Percentiles rank a stretch among this genome's conserved stretches.
Evolutionary conservation across 1,284 basidiomycete species (phyloP).

Genomic region (Phylloboletellus chloephorus): DNA sequence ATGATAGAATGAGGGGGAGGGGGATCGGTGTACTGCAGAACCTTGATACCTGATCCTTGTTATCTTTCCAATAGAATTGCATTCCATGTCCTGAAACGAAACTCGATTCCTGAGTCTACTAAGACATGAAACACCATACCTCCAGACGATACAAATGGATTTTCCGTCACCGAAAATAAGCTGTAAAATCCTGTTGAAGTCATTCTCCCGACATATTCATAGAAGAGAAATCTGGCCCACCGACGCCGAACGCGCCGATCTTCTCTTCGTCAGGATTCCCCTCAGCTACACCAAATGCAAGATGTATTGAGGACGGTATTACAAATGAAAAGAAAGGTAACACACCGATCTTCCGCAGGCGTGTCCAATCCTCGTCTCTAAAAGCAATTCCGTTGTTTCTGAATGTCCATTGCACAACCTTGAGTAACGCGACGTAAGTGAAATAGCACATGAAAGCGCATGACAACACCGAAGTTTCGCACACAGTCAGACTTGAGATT

Average conservation of each 20-base stretch:
- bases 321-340: not conserved
- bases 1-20: too few relatives aligned
- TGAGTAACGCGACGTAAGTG: not conserved
- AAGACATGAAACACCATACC: not conserved
- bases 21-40: too few relatives aligned
- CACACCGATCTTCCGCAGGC: conserved; percentile 80
- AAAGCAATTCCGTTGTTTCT: conserved; percentile 83
- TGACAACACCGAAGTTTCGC: too few relatives aligned
- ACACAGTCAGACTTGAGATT: not conserved
- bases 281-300: conserved; percentile 45
- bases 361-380: conserved; percentile 75
- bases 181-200: conserved; percentile 8
- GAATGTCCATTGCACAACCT: conserved; percentile 73
- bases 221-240: conserved; percentile 58
- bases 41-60: conserved; percentile 56
- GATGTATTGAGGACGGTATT: not conserved
- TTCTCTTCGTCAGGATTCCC: conserved; percentile 78
- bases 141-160: conserved; percentile 2
- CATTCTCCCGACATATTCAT: too few relatives aligned
- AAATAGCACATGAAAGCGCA: too few relatives aligned
- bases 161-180: conserved; percentile 9
- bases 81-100: conserved; percentile 51
- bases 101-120: too few relatives aligned
- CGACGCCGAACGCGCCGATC: conserved; percentile 37
- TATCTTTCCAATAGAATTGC: conserved; percentile 92